phyloP scores from a whole-genome alignment of 2,329 filamentous ascomycete species.

The Metarhizium humberi region DNA sequence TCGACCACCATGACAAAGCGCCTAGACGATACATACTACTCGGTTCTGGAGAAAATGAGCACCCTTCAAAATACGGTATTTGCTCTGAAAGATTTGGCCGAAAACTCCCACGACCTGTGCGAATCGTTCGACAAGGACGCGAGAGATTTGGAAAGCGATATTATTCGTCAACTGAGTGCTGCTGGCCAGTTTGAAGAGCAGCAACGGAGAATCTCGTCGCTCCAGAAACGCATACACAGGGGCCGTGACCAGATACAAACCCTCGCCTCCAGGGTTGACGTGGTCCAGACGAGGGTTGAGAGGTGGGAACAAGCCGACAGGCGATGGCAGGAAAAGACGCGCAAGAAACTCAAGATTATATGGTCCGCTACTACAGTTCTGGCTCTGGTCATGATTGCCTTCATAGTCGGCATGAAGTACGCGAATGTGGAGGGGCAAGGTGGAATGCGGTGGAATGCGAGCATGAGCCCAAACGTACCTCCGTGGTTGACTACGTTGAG shows the following conservation, averaged over 20 bases:
- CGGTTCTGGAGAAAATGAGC: constrained; percentile 59
- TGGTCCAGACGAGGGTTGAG: constrained; percentile 55
- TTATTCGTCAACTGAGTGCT: constrained; percentile 48
- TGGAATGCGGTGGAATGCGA: constrained; percentile 2
- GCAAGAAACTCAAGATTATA: constrained; percentile 49
- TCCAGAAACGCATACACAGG: constrained; percentile 52
- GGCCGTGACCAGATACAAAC: constrained; percentile 50
- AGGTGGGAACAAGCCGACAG: constrained; percentile 57
- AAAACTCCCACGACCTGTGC: constrained; percentile 48
- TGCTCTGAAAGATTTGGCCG: constrained; percentile 58
- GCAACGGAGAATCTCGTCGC: constrained; percentile 48
- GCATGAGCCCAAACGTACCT: constrained; percentile 5
- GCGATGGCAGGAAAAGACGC: constrained; percentile 60
- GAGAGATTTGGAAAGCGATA: constrained; percentile 48
- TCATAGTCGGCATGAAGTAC: constrained; percentile 26
- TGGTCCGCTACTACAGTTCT: constrained; percentile 50
- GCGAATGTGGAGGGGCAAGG: background rate
- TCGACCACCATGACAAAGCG: constrained; percentile 54
- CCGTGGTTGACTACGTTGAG: constrained; percentile 8
- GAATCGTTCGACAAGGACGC: constrained; percentile 51
- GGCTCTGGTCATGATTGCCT: constrained; percentile 36
- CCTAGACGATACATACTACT: constrained; percentile 67
- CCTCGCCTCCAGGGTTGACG: constrained; percentile 54
- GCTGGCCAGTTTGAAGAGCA: constrained; percentile 58
- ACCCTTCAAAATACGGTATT: constrained; percentile 54